Percentiles rank a stretch among this genome's conserved stretches.
Evolutionary conservation across 208 protist species (phyloP).

Genomic region (Crithidia thermophila): DNA sequence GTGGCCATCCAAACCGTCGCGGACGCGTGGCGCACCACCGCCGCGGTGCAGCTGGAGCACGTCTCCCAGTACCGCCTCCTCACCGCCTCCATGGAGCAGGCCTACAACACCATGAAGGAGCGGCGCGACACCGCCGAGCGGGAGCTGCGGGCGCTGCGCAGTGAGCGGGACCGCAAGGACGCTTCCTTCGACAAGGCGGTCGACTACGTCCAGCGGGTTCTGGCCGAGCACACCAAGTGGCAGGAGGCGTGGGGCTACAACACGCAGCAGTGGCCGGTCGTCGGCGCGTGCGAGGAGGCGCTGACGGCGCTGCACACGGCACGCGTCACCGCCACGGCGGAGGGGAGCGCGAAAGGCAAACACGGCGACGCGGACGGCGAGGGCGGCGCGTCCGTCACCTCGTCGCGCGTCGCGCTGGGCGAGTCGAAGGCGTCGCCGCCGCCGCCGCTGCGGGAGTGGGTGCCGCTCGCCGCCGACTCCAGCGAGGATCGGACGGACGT

Average conservation of each 20-base stretch:
- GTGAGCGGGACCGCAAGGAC: conserved; percentile 59
- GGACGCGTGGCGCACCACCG: conserved; percentile 36
- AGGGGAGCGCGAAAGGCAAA: neutral
- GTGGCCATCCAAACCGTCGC: conserved; percentile 47
- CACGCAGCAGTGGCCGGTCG: conserved; percentile 51
- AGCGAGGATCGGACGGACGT: conserved; percentile 31
- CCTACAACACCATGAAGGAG: conserved; percentile 58
- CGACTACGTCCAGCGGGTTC: conserved; percentile 66
- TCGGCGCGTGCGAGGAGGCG: conserved; percentile 48
- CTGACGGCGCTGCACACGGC: conserved; percentile 25
- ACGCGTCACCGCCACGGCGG: conserved; percentile 6
- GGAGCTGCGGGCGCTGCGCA: conserved; percentile 54
- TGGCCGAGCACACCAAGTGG: conserved; percentile 71
- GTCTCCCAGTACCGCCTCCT: conserved; percentile 52
- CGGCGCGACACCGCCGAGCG: conserved; percentile 49
- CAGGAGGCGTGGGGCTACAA: conserved; percentile 70
- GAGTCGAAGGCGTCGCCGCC: neutral
- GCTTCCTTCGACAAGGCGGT: conserved; percentile 62
- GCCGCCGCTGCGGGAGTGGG: conserved; percentile 18
- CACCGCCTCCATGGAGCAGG: conserved; percentile 36
- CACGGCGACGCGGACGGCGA: neutral
- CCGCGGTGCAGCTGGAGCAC: conserved; percentile 40
- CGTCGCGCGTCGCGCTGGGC: neutral
- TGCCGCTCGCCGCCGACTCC: neutral
- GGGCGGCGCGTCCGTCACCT: neutral